Evolutionary conservation across 2,329 filamentous ascomycete species (phyloP).

Genomic region (Fusarium illudens): DNA sequence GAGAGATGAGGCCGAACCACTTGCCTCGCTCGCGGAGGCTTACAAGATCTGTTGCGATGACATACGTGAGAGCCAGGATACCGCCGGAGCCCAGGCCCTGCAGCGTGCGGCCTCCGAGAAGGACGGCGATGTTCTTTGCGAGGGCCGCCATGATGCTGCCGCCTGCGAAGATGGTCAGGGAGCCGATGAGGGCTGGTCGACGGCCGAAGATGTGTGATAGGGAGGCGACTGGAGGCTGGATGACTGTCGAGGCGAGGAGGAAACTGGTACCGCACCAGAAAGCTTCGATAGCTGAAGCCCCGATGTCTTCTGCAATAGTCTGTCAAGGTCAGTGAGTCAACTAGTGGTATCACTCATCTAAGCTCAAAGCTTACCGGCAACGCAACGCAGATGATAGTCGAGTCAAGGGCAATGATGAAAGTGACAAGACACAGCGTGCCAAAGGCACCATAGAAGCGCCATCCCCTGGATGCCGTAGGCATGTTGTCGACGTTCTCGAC

Average conservation of each 20-base stretch:
- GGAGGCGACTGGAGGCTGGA: slow-evolving; percentile 37
- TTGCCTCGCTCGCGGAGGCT: slow-evolving; percentile 53
- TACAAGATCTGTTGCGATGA: slow-evolving; percentile 57
- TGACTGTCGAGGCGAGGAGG: slow-evolving; percentile 37
- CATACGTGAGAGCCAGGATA: slow-evolving; percentile 56
- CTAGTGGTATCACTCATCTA: neutral
- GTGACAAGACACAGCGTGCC: slow-evolving; percentile 35
- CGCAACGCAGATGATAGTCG: slow-evolving; percentile 37
- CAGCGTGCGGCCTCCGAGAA: slow-evolving; percentile 60
- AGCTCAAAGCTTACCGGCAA: slow-evolving; percentile 24
- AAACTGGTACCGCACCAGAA: slow-evolving; percentile 40
- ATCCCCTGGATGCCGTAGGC: slow-evolving; percentile 19
- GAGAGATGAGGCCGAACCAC: slow-evolving; percentile 49
- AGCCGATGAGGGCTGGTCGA: slow-evolving; percentile 29
- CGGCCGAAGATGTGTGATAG: slow-evolving; percentile 38
- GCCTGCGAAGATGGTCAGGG: slow-evolving; percentile 28
- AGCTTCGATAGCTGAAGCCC: slow-evolving; percentile 34
- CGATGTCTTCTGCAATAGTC: slow-evolving; percentile 37
- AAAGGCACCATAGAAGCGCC: slow-evolving; percentile 36
- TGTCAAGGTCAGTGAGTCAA: neutral
- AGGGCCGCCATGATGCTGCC: slow-evolving; percentile 36
- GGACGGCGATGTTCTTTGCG: slow-evolving; percentile 25
- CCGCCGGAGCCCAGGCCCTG: slow-evolving; percentile 63
- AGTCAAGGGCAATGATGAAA: slow-evolving; percentile 39
- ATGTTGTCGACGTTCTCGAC: neutral